phyloP scores from a whole-genome alignment of 176 grass and related monocot genomes.

The Aegilops sharonensis region DNA sequence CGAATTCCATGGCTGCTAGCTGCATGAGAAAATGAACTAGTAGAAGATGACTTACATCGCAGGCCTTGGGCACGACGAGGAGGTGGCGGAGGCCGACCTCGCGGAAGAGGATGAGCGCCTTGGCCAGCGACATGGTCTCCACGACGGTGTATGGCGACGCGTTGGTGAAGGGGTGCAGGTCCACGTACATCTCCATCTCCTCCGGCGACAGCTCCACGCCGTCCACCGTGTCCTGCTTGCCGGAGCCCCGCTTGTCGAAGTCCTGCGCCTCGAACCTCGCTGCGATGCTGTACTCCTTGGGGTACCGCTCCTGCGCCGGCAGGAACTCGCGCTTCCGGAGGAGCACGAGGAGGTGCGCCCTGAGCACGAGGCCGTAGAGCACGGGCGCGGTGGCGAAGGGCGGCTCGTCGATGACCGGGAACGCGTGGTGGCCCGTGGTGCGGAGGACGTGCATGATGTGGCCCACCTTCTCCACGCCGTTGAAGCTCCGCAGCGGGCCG shows the following conservation, averaged over 20 bases:
- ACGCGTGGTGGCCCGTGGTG: conserved; percentile 79
- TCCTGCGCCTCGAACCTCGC: conserved; percentile 66
- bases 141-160: conserved; percentile 94
- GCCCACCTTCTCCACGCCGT: conserved; percentile 76
- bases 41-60: conserved; percentile 48
- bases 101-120: conserved; percentile 89
- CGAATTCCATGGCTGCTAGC: neutral
- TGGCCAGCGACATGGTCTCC: conserved; percentile 93
- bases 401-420: conserved; percentile 88
- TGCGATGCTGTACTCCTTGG: conserved; percentile 9
- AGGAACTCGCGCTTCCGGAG: conserved; percentile 72
- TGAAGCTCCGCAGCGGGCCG: conserved; percentile 67
- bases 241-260: conserved; percentile 81
- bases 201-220: conserved; percentile 59
- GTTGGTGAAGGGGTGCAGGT: conserved; percentile 91
- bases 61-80: conserved; percentile 78
- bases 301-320: conserved; percentile 24
- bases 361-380: conserved; percentile 70
- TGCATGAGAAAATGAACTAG: neutral
- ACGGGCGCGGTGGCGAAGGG: conserved; percentile 52
- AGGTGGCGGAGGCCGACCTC: conserved; percentile 92
- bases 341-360: conserved; percentile 73
- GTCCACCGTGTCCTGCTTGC: conserved; percentile 66
- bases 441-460: conserved; percentile 67
- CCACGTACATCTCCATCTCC: conserved; percentile 97